phyloP scores from a whole-genome alignment of 2,329 filamentous ascomycete genomes.

The Cladophialophora immunda region DNA sequence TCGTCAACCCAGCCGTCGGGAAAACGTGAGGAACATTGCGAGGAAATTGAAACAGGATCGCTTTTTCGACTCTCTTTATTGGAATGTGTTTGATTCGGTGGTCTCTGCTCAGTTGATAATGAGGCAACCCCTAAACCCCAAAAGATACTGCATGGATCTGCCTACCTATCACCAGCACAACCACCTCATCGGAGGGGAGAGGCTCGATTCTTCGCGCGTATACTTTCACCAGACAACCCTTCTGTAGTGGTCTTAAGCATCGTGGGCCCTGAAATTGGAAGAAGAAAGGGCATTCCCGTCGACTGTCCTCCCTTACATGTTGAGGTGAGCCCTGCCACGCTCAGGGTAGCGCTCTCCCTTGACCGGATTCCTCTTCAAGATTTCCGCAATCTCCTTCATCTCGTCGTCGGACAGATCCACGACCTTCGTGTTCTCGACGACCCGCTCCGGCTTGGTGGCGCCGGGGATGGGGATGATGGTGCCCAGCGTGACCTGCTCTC shows the following conservation, averaged over 20 bases:
- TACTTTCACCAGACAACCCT: no score
- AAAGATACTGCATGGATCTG: no score
- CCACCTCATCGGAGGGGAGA: neutral
- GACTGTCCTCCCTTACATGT: slow-evolving; percentile 1
- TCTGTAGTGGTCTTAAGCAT: neutral
- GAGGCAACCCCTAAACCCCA: neutral
- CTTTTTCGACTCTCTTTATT: neutral
- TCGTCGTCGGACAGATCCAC: slow-evolving; percentile 57
- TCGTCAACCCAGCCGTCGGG: no score
- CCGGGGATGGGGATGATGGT: slow-evolving; percentile 56
- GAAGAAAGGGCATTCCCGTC: neutral
- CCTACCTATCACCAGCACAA: neutral
- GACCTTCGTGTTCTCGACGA: slow-evolving; percentile 51
- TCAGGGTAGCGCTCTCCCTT: slow-evolving; percentile 30
- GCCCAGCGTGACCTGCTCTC: slow-evolving; percentile 32
- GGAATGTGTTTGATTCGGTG: neutral
- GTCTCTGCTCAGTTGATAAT: neutral
- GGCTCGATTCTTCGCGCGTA: neutral
- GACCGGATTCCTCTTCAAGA: slow-evolving; percentile 48
- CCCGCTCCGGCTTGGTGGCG: slow-evolving; percentile 47
- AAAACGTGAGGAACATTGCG: no score
- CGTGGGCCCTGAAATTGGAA: slow-evolving; percentile 8
- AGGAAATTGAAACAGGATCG: no score
- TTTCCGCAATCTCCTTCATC: slow-evolving; percentile 61
- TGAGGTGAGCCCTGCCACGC: slow-evolving; percentile 15